Evolutionary conservation across 257 asterid genomes (phyloP).

Genomic region (Mentha longifolia): DNA sequence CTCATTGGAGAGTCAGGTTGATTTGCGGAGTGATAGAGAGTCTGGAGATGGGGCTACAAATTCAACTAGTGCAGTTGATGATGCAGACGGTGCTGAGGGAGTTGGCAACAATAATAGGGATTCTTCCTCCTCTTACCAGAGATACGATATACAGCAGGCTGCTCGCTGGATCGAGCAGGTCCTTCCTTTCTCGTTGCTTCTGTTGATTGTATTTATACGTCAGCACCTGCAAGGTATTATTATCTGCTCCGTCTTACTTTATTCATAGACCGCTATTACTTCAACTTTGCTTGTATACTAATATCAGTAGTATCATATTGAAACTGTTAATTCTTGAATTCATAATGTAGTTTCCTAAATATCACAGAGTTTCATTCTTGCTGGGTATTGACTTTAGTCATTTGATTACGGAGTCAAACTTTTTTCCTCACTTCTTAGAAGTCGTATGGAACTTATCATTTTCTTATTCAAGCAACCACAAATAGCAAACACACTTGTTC

Average conservation of each 20-base stretch:
- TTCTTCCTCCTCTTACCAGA: conserved; percentile 75
- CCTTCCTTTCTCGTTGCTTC: conserved; percentile 81
- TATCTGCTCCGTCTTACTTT: conserved; percentile 23
- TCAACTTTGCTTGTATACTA: neutral
- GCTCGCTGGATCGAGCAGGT: conserved; percentile 90
- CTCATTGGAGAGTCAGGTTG: conserved; percentile 70
- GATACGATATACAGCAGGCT: conserved; percentile 89
- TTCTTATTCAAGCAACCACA: no score
- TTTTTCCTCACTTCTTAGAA: neutral
- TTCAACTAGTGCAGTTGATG: conserved; percentile 38
- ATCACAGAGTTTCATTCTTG: neutral
- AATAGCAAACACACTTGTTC: neutral
- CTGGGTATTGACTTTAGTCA: neutral
- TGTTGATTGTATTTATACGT: conserved; percentile 80
- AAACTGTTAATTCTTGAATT: conserved; percentile 20
- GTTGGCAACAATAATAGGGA: conserved; percentile 58
- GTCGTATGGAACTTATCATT: neutral
- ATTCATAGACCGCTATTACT: neutral
- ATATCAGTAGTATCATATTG: neutral
- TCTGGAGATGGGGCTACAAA: conserved; percentile 45
- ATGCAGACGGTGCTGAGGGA: conserved; percentile 53
- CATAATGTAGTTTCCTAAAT: neutral
- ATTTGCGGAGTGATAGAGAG: conserved; percentile 51
- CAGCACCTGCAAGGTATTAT: conserved; percentile 79
- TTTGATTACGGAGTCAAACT: neutral